Percentiles rank a stretch among this genome's conserved stretches.
These are phyloP conservation scores for Pythium rishiriense DNA, from an alignment of 352 stramenopile species.

Conservation along the genomic window DNA sequence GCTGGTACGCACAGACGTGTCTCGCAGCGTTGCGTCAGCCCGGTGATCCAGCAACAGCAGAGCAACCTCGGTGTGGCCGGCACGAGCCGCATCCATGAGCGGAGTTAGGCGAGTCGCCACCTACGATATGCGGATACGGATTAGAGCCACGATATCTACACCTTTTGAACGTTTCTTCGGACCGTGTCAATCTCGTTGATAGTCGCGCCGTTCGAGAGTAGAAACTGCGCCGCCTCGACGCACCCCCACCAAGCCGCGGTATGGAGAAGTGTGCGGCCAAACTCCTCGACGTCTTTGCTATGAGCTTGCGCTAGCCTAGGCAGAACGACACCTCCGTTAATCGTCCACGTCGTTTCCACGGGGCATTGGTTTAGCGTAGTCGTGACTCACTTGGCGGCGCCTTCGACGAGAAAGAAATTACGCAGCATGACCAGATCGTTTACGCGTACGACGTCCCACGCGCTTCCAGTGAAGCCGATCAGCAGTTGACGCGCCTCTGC, in stretches of 20 bases:
- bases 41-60: slow-evolving; percentile 44
- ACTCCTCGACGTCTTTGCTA: slow-evolving; percentile 44
- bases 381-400: slow-evolving; percentile 28
- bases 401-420: slow-evolving; percentile 69
- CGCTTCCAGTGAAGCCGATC: slow-evolving; percentile 49
- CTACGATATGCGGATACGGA: too few species aligned
- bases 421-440: slow-evolving; percentile 55
- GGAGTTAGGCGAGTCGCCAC: slow-evolving; percentile 50
- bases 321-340: not conserved
- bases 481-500: slow-evolving; percentile 56
- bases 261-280: slow-evolving; percentile 64
- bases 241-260: slow-evolving; percentile 53
- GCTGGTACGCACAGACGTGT: slow-evolving; percentile 51
- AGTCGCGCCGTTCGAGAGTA: slow-evolving; percentile 45
- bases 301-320: slow-evolving; percentile 41
- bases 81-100: slow-evolving; percentile 60
- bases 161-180: too few species aligned
- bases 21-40: slow-evolving; percentile 41
- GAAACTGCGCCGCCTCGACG: slow-evolving; percentile 30
- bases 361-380: too few species aligned
- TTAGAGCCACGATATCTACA: too few species aligned
- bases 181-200: slow-evolving; percentile 63
- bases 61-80: slow-evolving; percentile 50
- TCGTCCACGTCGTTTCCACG: too few species aligned
- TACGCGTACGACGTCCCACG: slow-evolving; percentile 52